Percentiles rank a stretch among this genome's conserved stretches.
phyloP scores from a whole-genome alignment of 2,329 filamentous ascomycete species.

The Aspergillus arachidicola region DNA sequence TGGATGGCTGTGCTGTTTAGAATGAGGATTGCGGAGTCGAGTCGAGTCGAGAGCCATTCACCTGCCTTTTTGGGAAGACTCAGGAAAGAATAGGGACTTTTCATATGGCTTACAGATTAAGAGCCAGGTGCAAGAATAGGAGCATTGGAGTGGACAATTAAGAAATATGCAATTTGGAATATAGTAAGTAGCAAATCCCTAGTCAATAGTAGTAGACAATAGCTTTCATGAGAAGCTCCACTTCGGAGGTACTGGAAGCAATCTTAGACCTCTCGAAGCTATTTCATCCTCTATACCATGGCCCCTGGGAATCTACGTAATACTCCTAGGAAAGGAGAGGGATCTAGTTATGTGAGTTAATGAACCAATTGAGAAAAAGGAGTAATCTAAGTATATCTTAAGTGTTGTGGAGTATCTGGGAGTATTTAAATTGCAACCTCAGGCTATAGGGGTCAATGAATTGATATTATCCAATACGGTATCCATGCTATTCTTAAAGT shows the following conservation, averaged over 20 bases:
- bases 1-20: not conserved
- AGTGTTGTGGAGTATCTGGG: not conserved
- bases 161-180: not conserved
- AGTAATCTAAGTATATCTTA: not conserved
- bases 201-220: not conserved
- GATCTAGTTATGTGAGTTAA: not conserved
- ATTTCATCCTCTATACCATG: not conserved
- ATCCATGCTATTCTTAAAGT: too few species aligned
- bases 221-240: not conserved
- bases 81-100: not conserved
- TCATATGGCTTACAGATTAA: not conserved
- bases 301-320: not conserved
- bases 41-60: not conserved
- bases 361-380: not conserved
- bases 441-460: not conserved
- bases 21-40: not conserved
- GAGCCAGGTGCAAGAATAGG: not conserved
- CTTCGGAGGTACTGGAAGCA: not conserved
- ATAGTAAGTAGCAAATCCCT: not conserved
- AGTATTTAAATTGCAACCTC: not conserved
- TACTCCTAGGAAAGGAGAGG: not conserved
- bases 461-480: not conserved
- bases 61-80: not conserved
- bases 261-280: not conserved
- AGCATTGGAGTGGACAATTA: not conserved